phyloP scores from a whole-genome alignment of 164 flowering plant genomes.

The Cinnamomum micranthum region DNA sequence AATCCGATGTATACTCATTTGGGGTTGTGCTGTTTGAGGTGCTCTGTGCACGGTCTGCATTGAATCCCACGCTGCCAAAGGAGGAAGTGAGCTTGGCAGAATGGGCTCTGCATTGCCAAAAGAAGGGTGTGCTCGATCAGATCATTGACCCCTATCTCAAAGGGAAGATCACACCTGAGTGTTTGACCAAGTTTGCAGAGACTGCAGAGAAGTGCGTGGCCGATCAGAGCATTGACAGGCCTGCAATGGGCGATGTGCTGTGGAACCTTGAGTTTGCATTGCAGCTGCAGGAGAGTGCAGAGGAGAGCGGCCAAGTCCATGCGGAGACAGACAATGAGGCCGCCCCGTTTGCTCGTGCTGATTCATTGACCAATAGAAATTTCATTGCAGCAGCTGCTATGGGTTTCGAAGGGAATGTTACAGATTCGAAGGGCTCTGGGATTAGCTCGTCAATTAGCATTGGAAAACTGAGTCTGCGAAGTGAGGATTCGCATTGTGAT shows the following conservation, averaged over 20 bases:
- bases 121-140: constrained; percentile 36
- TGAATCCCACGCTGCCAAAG: constrained; percentile 24
- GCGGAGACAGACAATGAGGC: constrained; percentile 15
- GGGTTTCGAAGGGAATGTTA: constrained; percentile 5
- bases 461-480: constrained; percentile 75
- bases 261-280: constrained; percentile 49
- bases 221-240: constrained; percentile 41
- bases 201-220: constrained; percentile 36
- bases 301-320: constrained; percentile 18
- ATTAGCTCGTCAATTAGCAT: constrained; percentile 73
- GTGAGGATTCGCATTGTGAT: constrained; percentile 57
- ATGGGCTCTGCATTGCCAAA: constrained; percentile 36
- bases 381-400: not conserved
- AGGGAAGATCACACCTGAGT: constrained; percentile 37
- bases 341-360: constrained; percentile 8
- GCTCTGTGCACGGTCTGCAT: constrained; percentile 35
- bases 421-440: constrained; percentile 70
- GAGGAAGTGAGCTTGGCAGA: constrained; percentile 42
- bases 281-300: constrained; percentile 39
- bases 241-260: constrained; percentile 44
- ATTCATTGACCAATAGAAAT: not conserved
- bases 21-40: constrained; percentile 51
- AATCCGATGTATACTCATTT: constrained; percentile 51
- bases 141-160: constrained; percentile 35
- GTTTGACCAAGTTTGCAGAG: constrained; percentile 37